A percentile compares a stretch with the other conserved stretches of the same genome.
These are phyloP conservation scores for Wickerhamiella occidentalis DNA, from an alignment of 805 yeast genomes.

Conservation along the genomic window DNA sequence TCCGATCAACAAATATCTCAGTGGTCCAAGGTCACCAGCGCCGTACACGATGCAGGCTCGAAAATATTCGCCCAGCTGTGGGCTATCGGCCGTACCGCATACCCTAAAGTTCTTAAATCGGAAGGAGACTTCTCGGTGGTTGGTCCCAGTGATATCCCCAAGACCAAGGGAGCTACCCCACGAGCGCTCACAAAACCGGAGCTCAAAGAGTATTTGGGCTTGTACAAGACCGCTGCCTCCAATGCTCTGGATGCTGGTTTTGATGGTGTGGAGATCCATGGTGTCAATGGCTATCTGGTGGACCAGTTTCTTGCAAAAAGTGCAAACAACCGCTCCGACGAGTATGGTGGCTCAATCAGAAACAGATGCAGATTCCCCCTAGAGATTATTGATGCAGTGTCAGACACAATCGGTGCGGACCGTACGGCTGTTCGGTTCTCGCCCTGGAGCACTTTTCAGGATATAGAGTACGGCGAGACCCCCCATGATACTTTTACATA, in stretches of 20 bases:
- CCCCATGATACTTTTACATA: conserved; percentile 35
- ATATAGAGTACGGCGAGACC: conserved; percentile 21
- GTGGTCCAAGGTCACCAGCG: conserved; percentile 33
- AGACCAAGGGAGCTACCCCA: conserved; percentile 12
- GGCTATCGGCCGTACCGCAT: conserved; percentile 37
- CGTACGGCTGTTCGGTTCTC: conserved; percentile 30
- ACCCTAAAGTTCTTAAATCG: conserved; percentile 29
- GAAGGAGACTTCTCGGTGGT: conserved; percentile 28
- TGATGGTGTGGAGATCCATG: conserved; percentile 56
- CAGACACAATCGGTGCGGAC: conserved; percentile 28
- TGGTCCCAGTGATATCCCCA: conserved; percentile 31
- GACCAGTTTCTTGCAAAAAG: conserved; percentile 37
- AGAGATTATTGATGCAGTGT: conserved; percentile 37
- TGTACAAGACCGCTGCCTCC: conserved; percentile 38
- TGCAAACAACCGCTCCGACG: conserved; percentile 45
- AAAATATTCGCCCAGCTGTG: conserved; percentile 35
- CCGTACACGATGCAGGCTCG: conserved; percentile 35
- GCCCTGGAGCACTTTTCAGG: conserved; percentile 30
- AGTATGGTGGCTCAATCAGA: conserved; percentile 52
- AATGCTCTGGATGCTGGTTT: conserved; percentile 43
- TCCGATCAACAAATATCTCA: conserved; percentile 24
- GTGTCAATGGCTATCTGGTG: conserved; percentile 50
- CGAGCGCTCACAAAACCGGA: conserved; percentile 31
- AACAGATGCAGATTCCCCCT: conserved; percentile 41
- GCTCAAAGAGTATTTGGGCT: conserved; percentile 32